Base-by-base conservation (phyloP, 768 basidiomycete genomes). In the Tylopilus intermedius region DNA sequence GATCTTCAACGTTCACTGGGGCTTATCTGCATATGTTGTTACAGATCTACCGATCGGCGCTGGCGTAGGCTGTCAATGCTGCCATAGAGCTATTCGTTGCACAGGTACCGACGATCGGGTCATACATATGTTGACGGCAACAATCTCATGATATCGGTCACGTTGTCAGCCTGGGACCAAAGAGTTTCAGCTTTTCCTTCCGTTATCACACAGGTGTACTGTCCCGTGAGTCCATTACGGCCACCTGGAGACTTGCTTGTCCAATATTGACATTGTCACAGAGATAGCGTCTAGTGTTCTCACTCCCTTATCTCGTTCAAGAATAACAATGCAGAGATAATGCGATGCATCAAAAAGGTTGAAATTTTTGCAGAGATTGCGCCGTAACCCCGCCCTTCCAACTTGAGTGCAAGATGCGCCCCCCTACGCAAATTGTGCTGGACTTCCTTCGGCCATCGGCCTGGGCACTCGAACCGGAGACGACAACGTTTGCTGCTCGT, bases 401-500 rank as follows among this genome's bases (percentile, higher is more conserved):
- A 45, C 49, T 44, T 11, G 22, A 44, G 18, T 38, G 0, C 30
- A 30, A 6, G 30, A 64, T 64, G 62, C 37, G 13, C 8, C 24
- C 46, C 37, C 52, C 51, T 35, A 32, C 22, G 2, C 58, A 50
- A 38, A 11, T 33, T 40, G 43, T 15, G 26, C 9, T 48, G 4
- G 21, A 42, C 39, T 15, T 63, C 14, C 8, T 66, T 47, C 63
- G 50, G 26, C 62, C 63, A 9, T 60, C 63, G 8, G 27, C 55
- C 13, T 64, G 63, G 62, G 54, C 32, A 1, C 55, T 62, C 4
- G 58, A 57, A 41, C 61, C 39, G 15, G 62, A 62, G 32, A 4
- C 65, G 41, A 77, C 77, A 21, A 78, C 76, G 24, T 82, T 84
- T 59, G 86, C 82, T 4, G 77, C 81, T 42, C 74, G 75, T 55